Evolutionary conservation across 768 basidiomycete species (phyloP).

Genomic region (Hypholoma fasciculare): DNA sequence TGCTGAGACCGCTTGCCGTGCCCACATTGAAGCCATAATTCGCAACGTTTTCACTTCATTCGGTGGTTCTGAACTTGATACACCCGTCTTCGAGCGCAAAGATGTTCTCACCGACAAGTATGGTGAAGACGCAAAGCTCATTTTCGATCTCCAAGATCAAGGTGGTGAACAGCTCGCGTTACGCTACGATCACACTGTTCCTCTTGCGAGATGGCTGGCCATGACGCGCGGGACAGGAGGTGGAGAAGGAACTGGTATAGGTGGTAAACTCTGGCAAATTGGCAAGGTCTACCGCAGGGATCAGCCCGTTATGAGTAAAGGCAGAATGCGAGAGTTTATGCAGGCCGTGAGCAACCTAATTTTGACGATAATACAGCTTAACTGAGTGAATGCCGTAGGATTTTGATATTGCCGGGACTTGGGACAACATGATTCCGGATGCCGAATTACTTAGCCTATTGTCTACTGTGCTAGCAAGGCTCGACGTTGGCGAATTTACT

Average conservation of each 20-base stretch:
- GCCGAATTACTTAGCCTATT: constrained; percentile 85
- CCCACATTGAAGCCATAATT: constrained; percentile 86
- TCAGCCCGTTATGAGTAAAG: constrained; percentile 96
- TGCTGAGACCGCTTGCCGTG: constrained; percentile 88
- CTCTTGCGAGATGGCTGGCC: constrained; percentile 91
- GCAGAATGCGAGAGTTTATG: constrained; percentile 97
- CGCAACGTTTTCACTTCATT: constrained; percentile 86
- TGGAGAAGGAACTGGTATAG: constrained; percentile 44
- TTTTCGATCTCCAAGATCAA: constrained; percentile 97
- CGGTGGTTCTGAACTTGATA: constrained; percentile 92
- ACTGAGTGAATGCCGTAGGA: constrained; percentile 53
- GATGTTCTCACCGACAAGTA: constrained; percentile 96
- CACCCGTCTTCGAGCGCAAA: constrained; percentile 97
- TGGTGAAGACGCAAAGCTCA: constrained; percentile 96
- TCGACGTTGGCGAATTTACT: constrained; percentile 94
- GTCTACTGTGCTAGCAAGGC: constrained; percentile 74
- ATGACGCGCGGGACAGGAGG: constrained; percentile 77
- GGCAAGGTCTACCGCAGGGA: constrained; percentile 99
- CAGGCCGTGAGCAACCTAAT: constrained; percentile 70
- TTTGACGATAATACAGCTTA: not conserved
- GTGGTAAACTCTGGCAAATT: constrained; percentile 94
- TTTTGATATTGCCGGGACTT: constrained; percentile 89
- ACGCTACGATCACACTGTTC: constrained; percentile 96
- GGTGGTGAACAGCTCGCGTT: constrained; percentile 95
- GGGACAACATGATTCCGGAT: constrained; percentile 98